Base-by-base conservation (phyloP, 306 rosid species). In the Sicyos baderoa region DNA sequence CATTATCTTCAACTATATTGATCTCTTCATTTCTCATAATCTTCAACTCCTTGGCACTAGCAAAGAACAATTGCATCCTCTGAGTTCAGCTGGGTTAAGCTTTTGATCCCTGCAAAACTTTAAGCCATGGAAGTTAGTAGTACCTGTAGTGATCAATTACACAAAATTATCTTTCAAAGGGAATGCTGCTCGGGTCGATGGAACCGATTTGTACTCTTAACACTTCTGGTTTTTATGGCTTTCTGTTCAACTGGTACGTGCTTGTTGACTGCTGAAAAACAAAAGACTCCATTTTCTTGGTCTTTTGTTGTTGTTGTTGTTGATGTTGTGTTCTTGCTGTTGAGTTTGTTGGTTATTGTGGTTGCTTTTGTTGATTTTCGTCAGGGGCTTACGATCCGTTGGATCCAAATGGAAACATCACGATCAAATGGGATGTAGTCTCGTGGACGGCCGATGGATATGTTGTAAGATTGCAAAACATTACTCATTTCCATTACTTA, bases 401-500 rank as follows among this genome's bases (percentile, higher is more conserved):
- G 58, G 85, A 81, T 72, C 85, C 80, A 21, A 32, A 68, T 54
- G 85, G 78, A 3, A 75, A 70, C 73, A 72, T 81, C 27, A 72
- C 77, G 44, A 75, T 78, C 76, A 78, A 72, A 54, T 78, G 82
- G 85, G 82, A 78, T 81, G 42, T 78, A 53, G 27, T 68, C 14
- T 78, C 80, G 35, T 81, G 85, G 85, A 68, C 78, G 48, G 42
- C 76, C 6, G 82, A 81, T 60, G 85, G 77, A 37, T 81, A 81
- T 71, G 85, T 72, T 54, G 85, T 77, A 62, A 71, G 84, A 69
- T 52, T 32, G 44, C 5, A 53, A 9, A n/a, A 48, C 5, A 21
- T n/a, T 37, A 47, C 45, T 77, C 52, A 9, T 59, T 42, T 18
- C 70, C 52, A 21, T 64, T 64, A 12, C 32, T 40, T 18, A 44